Base-by-base conservation (phyloP, 1,284 basidiomycete species). In the Fomitopsis palustris region DNA sequence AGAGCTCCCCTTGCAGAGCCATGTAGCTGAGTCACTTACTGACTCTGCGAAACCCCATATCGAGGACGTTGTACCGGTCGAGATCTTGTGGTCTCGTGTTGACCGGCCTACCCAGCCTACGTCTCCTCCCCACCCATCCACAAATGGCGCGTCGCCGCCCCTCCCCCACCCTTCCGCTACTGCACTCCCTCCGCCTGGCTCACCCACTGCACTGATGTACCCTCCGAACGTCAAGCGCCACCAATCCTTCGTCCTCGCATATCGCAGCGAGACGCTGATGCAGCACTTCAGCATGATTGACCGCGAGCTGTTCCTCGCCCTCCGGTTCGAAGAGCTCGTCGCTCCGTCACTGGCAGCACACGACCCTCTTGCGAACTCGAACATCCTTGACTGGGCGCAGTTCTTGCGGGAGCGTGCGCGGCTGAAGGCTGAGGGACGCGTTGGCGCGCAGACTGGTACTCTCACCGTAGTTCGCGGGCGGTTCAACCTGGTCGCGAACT, bases 261-360 rank as follows among this genome's bases (percentile, higher is more conserved):
- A 81, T 65, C 77, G 82, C 9, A 81, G 90, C 1, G 84, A 86
- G 54, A 76, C 75, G 4, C 73, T 96, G 23, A 90, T 91, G 0
- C 81, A 87, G 57, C 92, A 95, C 66, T 90, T 95, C 69, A 83
- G 87, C 12, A 87, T 95, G 80, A 94, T 96, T 67, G 94, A 96
- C 64, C 81, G 90, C 19, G 94, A 96, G 68, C 75, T 96, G 56
- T 90, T 95, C 70, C 85, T 90, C 68, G 81, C 83, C 21, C 82
- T 96, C 69, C 88, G 86, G 66, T 93, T 93, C 69, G 90, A 93
- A 67, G 93, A 95, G 67, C 77, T 95, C 12, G 85, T 93, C 33
- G 80, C 85, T 59, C 81, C 83, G 47, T 84, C 88, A 54, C 90
- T 87, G 86, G 78, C 82, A 67, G 64, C 45, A 64, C 12, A 76